These are phyloP conservation scores for Picochlorum sp. DNA, from an alignment of 139 green algal species.

Conservation along the genomic window DNA sequence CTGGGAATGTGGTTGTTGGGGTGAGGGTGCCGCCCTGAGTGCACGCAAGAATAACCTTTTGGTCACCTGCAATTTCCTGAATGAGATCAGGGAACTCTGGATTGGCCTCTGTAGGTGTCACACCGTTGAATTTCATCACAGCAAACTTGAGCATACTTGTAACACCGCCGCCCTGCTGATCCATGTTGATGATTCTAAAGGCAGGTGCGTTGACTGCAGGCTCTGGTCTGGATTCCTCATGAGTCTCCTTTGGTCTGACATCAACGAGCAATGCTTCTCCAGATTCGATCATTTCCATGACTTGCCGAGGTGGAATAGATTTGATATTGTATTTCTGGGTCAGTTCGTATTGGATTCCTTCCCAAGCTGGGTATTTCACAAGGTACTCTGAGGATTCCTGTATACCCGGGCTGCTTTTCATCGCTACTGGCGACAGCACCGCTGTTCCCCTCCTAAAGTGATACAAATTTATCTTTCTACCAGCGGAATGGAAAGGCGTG, in stretches of 20 bases:
- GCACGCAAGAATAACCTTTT: slow-evolving; percentile 45
- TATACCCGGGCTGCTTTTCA: too few species aligned
- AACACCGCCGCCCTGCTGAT: neutral
- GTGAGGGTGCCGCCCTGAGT: slow-evolving; percentile 44
- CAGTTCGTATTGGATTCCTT: slow-evolving; percentile 12
- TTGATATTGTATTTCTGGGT: slow-evolving; percentile 2
- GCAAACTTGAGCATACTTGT: slow-evolving; percentile 15
- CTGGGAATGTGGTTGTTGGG: slow-evolving; percentile 37
- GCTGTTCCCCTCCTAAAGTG: too few species aligned
- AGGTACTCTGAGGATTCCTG: too few species aligned
- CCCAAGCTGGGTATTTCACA: slow-evolving; percentile 16
- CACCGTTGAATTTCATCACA: slow-evolving; percentile 23
- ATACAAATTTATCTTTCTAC: too few species aligned
- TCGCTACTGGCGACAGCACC: too few species aligned
- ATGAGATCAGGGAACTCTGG: slow-evolving; percentile 28
- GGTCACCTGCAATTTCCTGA: slow-evolving; percentile 18
- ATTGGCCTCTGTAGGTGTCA: slow-evolving; percentile 34
- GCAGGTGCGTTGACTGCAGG: slow-evolving; percentile 19
- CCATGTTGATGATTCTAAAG: slow-evolving; percentile 20
- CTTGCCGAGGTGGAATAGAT: slow-evolving; percentile 18
- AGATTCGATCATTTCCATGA: slow-evolving; percentile 17
- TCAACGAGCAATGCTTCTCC: slow-evolving; percentile 36
- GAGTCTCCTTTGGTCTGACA: slow-evolving; percentile 20
- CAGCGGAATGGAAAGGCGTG: too few species aligned
- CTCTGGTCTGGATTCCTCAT: slow-evolving; percentile 21